Evolutionary conservation across 1,284 basidiomycete species (phyloP), one percentile per base, ranked within the genome.

Genomic region (Quambalaria eucalypti): DNA sequence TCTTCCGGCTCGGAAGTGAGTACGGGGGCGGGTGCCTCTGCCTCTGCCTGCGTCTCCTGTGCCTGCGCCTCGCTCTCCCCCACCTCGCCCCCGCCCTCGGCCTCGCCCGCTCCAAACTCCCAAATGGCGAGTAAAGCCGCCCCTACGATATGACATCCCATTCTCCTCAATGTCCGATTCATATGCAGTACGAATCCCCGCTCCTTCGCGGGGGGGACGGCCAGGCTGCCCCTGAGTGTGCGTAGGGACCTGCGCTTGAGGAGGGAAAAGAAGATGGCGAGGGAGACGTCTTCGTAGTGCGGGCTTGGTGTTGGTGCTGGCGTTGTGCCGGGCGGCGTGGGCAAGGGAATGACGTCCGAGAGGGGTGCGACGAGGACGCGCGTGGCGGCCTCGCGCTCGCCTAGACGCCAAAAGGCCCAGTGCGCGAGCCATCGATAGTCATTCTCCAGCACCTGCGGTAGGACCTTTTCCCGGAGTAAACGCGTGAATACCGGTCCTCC

Each of bases 401-500:
- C 84, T 28, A 97, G 79, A 60, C 89, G 79, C 89, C 91, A 95
- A 76, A 96, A 91, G 2, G 88, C 88, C 93, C 92, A 98, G 59
- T 86, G 89, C n/a, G 84, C 88, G n/a, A 97, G 79, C 87, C 88
- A 97, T 31, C 93, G 82, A 76, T 96, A 90, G 0, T 90, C 91
- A 19, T 85, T 82, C 51, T 81, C 80, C 72, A 96, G 88, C 0
- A 91, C 91, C 21, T 82, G 80, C 0, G 92, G 91, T 1, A 98
- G 77, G 1, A 97, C 85, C 0, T 82, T 84, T 48, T 82, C 82
- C 19, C 81, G 82, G 31, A 97, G 77, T 23, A 97, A 83, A 48
- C 81, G 81, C 21, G 78, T 78, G 26, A 97, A 76, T 0, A 96
- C 78, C 1, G 87, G 87, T 0, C 91, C 90, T 28, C 87, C 83